Conservation (phyloP, 2,329 filamentous ascomycete species). For the Fusarium chuoi region DNA sequence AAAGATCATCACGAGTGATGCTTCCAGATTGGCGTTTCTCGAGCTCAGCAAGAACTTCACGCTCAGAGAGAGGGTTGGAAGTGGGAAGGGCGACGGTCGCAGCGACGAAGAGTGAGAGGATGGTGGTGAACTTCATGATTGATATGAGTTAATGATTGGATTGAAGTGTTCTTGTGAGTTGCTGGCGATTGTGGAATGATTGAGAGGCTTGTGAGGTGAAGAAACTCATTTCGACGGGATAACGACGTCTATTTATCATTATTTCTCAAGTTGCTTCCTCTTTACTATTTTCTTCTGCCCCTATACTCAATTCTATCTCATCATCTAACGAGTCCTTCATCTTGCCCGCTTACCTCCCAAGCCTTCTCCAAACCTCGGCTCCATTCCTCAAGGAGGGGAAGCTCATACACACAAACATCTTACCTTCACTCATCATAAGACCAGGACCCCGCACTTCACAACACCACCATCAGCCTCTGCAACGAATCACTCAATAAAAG, state of each 20-base stretch:
- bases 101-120: slow-evolving; percentile 22
- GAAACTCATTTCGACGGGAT: neutral
- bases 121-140: slow-evolving; percentile 27
- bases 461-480: neutral
- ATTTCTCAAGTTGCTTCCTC: neutral
- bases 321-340: neutral
- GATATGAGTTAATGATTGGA: neutral
- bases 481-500: neutral
- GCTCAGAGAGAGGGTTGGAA: neutral
- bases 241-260: slow-evolving; percentile 2
- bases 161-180: neutral
- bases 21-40: slow-evolving; percentile 16
- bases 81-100: slow-evolving; percentile 16
- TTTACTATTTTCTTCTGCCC: neutral
- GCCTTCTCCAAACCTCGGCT: slow-evolving; percentile 4
- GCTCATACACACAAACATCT: neutral
- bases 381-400: neutral
- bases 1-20: slow-evolving; percentile 44
- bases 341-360: neutral
- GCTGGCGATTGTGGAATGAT: neutral
- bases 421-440: slow-evolving; percentile 5
- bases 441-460: slow-evolving; percentile 17
- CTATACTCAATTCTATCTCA: rapidly evolving
- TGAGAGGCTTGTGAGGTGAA: neutral
- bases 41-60: slow-evolving; percentile 11